Percentiles rank a stretch among this genome's conserved stretches.
Conservation (phyloP, 2,329 filamentous ascomycete species). For the Claviceps sp. region DNA sequence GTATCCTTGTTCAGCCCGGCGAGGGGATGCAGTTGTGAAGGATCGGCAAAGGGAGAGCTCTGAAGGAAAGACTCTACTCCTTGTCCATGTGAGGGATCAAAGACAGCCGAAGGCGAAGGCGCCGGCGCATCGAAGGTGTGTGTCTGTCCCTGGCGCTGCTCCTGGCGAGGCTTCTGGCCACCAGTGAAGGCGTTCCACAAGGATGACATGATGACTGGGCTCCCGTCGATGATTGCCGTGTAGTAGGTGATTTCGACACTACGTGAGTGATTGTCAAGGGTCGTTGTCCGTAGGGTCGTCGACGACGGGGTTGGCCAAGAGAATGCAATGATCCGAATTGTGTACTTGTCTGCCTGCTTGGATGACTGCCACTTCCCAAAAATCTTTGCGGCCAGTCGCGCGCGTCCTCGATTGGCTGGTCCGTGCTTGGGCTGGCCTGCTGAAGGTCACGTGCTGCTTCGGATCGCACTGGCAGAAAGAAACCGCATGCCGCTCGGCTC, state of each 20-base stretch:
- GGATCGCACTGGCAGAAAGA: not conserved
- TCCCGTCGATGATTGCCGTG: not conserved
- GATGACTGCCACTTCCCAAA: conserved; percentile 3
- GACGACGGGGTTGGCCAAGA: conserved; percentile 7
- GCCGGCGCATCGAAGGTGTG: conserved; percentile 27
- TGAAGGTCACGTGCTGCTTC: conserved; percentile 2
- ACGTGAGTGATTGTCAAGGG: conserved; percentile 3
- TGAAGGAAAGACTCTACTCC: conserved; percentile 81
- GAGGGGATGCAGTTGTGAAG: conserved; percentile 79
- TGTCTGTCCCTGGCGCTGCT: conserved; percentile 20
- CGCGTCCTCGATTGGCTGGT: not conserved
- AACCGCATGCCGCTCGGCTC: not conserved
- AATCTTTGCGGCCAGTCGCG: conserved; percentile 5
- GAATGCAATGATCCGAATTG: conserved; percentile 7
- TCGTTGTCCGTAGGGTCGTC: conserved; percentile 1
- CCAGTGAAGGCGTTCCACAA: conserved; percentile 51
- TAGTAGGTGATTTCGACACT: not conserved
- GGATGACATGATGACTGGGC: conserved; percentile 33
- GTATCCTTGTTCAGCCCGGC: conserved; percentile 86
- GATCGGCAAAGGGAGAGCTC: conserved; percentile 65
- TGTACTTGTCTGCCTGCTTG: not conserved
- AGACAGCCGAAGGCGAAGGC: conserved; percentile 41
- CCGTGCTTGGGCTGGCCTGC: not conserved
- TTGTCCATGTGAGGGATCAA: conserved; percentile 59
- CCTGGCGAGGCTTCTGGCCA: conserved; percentile 36